Evolutionary conservation across 1,284 basidiomycete species (phyloP).

Genomic region (Ceratobasidium sp.): DNA sequence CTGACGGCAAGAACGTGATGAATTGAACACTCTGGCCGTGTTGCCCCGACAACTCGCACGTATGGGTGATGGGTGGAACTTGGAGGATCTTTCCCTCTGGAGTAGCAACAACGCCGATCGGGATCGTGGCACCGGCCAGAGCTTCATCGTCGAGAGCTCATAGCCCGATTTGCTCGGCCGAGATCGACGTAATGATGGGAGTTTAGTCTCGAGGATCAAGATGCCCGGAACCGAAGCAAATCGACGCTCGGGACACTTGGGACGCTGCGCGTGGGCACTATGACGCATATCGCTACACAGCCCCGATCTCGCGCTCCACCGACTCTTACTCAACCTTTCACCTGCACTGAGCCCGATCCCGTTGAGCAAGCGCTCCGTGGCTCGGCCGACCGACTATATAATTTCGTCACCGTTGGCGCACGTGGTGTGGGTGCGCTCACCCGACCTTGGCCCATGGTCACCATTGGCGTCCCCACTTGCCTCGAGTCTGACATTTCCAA

Average conservation of each 20-base stretch:
- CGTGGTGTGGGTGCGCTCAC: conserved; percentile 85
- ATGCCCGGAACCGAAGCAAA: conserved; percentile 27
- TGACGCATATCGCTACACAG: conserved; percentile 54
- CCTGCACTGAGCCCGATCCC: conserved; percentile 19
- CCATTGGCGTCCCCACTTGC: conserved; percentile 74
- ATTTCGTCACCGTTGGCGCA: conserved; percentile 83
- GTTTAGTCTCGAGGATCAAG: conserved; percentile 39
- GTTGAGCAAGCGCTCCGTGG: not conserved
- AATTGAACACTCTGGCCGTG: conserved; percentile 96
- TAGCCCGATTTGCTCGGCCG: conserved; percentile 53
- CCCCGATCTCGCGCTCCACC: conserved; percentile 14
- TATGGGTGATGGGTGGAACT: conserved; percentile 97
- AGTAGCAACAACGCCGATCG: conserved; percentile 77
- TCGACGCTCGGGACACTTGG: conserved; percentile 35
- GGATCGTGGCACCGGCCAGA: conserved; percentile 48
- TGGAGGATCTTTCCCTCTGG: conserved; percentile 95
- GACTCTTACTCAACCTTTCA: not conserved
- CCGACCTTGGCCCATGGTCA: conserved; percentile 82
- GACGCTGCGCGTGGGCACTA: conserved; percentile 52
- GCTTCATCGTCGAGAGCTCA: conserved; percentile 48
- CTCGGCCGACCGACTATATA: conserved; percentile 61
- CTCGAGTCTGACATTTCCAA: conserved; percentile 84
- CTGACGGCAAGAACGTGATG: conserved; percentile 85
- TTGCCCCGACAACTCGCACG: conserved; percentile 80
- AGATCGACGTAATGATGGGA: conserved; percentile 54